phyloP scores from a whole-genome alignment of 768 basidiomycete species.

The Crassisporium funariophilum region DNA sequence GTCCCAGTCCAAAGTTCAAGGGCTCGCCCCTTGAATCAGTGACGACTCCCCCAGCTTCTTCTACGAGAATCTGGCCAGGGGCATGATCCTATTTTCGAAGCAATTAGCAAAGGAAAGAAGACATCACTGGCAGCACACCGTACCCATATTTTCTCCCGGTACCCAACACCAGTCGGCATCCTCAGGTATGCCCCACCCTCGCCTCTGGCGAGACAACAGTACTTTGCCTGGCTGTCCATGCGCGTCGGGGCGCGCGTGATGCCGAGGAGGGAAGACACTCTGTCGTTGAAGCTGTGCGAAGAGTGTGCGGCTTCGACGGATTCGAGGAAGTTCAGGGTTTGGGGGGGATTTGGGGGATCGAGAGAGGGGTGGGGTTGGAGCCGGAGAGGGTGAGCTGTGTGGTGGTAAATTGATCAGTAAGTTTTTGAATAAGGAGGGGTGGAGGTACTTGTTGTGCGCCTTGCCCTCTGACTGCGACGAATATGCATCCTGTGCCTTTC shows the following conservation, averaged over 20 bases:
- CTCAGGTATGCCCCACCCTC: constrained; percentile 84
- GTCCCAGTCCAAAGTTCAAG: constrained; percentile 85
- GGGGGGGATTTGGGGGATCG: constrained; percentile 53
- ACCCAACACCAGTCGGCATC: constrained; percentile 77
- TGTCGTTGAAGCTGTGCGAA: constrained; percentile 82
- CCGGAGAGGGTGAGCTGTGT: constrained; percentile 56
- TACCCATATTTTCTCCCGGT: constrained; percentile 97
- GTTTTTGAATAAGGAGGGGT: neutral
- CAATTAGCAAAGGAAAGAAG: neutral
- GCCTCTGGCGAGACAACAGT: constrained; percentile 81
- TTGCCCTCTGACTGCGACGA: constrained; percentile 84
- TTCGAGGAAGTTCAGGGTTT: constrained; percentile 75
- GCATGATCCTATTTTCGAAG: constrained; percentile 75
- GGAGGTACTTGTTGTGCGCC: constrained; percentile 72
- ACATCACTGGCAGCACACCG: constrained; percentile 15
- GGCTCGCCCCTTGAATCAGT: constrained; percentile 78
- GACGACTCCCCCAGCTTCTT: constrained; percentile 89
- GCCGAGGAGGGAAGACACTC: constrained; percentile 65
- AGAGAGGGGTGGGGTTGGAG: constrained; percentile 48
- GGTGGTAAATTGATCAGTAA: neutral
- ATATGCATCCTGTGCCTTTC: constrained; percentile 75
- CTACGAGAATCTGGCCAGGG: constrained; percentile 78
- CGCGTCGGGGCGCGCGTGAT: constrained; percentile 68
- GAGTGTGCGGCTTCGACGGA: constrained; percentile 92
- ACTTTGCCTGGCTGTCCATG: constrained; percentile 98